Conservation (phyloP, 345 rosid species). For the Pelargonium nanum region DNA sequence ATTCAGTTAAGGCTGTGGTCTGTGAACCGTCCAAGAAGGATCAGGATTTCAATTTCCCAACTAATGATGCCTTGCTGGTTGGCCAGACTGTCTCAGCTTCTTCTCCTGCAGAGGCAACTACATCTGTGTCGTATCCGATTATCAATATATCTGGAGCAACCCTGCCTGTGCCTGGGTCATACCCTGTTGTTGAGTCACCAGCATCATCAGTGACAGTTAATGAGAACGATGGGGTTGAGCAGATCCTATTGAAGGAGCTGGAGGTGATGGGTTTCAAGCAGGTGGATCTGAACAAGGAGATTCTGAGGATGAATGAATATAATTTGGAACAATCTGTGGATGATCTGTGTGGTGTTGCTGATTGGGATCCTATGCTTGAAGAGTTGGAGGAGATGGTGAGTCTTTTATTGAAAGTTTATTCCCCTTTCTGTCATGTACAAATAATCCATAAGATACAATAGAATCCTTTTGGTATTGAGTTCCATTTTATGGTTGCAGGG, state of each 20-base stretch:
- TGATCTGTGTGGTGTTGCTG: conserved; percentile 64
- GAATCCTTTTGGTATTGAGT: background rate
- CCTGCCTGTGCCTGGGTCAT: conserved; percentile 7
- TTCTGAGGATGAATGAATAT: conserved; percentile 61
- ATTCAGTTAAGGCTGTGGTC: conserved; percentile 12
- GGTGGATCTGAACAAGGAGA: conserved; percentile 75
- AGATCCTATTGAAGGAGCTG: conserved; percentile 58
- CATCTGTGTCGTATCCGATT: conserved; percentile 30
- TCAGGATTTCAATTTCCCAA: conserved; percentile 28
- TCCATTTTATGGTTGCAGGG: conserved; percentile 38
- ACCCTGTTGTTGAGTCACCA: conserved; percentile 5
- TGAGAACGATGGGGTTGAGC: conserved; percentile 28
- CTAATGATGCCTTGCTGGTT: conserved; percentile 26
- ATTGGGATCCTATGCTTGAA: conserved; percentile 82
- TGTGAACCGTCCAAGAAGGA: conserved; percentile 26
- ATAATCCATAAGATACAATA: too few relatives aligned
- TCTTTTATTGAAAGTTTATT: background rate
- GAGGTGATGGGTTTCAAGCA: conserved; percentile 95
- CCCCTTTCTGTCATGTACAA: too few relatives aligned
- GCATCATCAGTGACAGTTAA: conserved; percentile 7
- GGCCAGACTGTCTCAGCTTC: conserved; percentile 21
- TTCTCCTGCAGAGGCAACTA: conserved; percentile 14
- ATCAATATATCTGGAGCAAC: conserved; percentile 34
- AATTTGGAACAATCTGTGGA: conserved; percentile 69
- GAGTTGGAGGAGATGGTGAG: conserved; percentile 89